phyloP scores from a whole-genome alignment of 2,329 filamentous ascomycete genomes.

The Arthrinium puccinioides region DNA sequence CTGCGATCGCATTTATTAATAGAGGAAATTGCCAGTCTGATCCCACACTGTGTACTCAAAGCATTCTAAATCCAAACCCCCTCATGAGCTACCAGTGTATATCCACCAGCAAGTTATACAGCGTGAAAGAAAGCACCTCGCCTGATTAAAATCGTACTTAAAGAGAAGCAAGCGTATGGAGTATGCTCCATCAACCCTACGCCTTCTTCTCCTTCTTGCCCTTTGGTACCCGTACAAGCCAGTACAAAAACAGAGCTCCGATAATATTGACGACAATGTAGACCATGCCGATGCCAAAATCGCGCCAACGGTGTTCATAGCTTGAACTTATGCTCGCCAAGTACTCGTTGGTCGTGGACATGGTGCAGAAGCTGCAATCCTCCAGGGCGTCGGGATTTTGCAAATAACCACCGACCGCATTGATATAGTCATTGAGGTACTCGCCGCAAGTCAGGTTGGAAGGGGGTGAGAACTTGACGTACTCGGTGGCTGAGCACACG shows the following conservation, averaged over 20 bases:
- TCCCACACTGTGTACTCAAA: too few relatives aligned
- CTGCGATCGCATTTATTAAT: too few relatives aligned
- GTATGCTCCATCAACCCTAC: too few relatives aligned
- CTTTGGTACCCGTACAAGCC: constrained; percentile 42
- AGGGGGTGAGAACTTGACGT: constrained; percentile 56
- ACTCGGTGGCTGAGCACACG: constrained; percentile 62
- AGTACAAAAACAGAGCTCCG: constrained; percentile 49
- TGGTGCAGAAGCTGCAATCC: constrained; percentile 48
- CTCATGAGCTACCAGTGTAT: too few relatives aligned
- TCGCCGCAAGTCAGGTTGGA: constrained; percentile 48
- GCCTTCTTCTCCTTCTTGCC: constrained; percentile 4
- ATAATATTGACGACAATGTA: constrained; percentile 52
- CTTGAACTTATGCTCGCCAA: constrained; percentile 38
- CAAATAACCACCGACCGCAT: constrained; percentile 44
- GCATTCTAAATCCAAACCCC: too few relatives aligned
- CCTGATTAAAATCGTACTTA: too few relatives aligned
- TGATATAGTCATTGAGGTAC: constrained; percentile 49
- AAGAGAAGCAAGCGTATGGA: too few relatives aligned
- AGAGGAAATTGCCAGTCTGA: too few relatives aligned
- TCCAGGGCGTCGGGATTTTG: constrained; percentile 36
- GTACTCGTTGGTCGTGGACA: constrained; percentile 44
- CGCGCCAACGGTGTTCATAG: constrained; percentile 58
- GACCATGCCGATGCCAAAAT: constrained; percentile 57
- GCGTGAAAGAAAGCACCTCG: too few relatives aligned
- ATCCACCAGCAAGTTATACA: too few relatives aligned